A percentile compares a stretch with the other conserved stretches of the same genome.
Conservation (phyloP, 2,329 filamentous ascomycete genomes). For the Colletotrichum lini region DNA sequence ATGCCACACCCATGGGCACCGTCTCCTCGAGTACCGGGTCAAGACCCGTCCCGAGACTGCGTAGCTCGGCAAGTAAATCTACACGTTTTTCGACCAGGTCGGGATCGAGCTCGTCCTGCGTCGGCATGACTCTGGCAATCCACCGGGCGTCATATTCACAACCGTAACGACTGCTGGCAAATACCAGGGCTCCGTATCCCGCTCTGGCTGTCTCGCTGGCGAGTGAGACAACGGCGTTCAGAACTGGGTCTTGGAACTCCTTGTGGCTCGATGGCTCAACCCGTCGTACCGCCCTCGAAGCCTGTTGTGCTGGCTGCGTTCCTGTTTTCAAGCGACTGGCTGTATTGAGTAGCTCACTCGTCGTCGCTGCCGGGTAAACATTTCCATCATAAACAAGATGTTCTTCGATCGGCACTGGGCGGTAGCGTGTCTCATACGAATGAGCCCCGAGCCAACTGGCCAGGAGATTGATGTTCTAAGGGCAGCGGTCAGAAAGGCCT, state of each 20-base stretch:
- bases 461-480: conserved; percentile 77
- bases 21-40: conserved; percentile 77
- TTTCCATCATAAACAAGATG: conserved; percentile 80
- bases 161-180: conserved; percentile 77
- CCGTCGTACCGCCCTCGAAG: conserved; percentile 57
- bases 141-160: conserved; percentile 79
- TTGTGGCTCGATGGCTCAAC: conserved; percentile 71
- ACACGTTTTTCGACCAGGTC: conserved; percentile 69
- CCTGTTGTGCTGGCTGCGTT: conserved; percentile 51
- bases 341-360: conserved; percentile 70
- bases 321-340: conserved; percentile 64
- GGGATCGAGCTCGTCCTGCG: conserved; percentile 59
- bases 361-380: conserved; percentile 75
- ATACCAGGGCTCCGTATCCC: conserved; percentile 80
- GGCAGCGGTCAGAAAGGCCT: neutral
- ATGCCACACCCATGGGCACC: conserved; percentile 77
- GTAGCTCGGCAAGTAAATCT: conserved; percentile 76
- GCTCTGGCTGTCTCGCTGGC: conserved; percentile 77
- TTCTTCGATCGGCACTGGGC: conserved; percentile 82
- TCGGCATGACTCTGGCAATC: conserved; percentile 77
- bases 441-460: conserved; percentile 80
- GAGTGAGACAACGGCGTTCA: conserved; percentile 80
- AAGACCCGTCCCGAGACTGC: conserved; percentile 75
- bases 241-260: conserved; percentile 74
- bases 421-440: conserved; percentile 80